Base-by-base conservation (phyloP, 768 basidiomycete genomes). In the Nidularia sp. region DNA sequence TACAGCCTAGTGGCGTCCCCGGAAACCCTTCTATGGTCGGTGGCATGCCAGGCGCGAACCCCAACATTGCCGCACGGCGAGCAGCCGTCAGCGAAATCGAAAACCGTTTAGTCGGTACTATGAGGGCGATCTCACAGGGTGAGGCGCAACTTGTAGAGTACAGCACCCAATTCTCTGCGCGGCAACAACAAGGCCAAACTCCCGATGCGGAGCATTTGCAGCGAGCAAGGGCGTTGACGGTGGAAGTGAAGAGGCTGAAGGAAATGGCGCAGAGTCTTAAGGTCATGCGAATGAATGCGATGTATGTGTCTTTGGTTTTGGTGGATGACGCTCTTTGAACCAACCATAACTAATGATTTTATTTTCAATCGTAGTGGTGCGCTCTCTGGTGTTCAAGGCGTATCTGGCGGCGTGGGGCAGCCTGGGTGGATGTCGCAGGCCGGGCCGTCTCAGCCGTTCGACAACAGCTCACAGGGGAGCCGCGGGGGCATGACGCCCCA, bases 1-100 rank as follows among this genome's bases (percentile, higher is more conserved):
- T 57, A 34, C 53, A 54, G 25, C 25, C 25, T 25, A 25, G 25
- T 25, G 25, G 22, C 48, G 47, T 32, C 42, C 51, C n/a, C 46
- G 36, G 35, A 47, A 52, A 34, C 4, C 39, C 25, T 25, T 3
- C 25, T 25, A 25, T 25, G 49, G 12, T 34, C 2, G 36, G 36
- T n/a, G 34, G 22, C n/a, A 41, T 18, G 15, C 41, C 42, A 32
- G 25, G 25, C 25, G 25, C 25, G 25, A 25, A 25, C 25, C 25
- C 25, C 25, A 45, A 45, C 25, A 10, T 10, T 10, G 44, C 25
- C 2, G 12, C 13, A 9, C 44, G 22, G 9, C 44, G 44, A 15
- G 9, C 25, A 22, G 9, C 44, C 12, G 9, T 45, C 9, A 25
- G 9, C 25, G 44, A 45, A 4, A 9, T 45, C 25, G 13, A 45